Evolutionary conservation across 2,329 filamentous ascomycete species (phyloP), one percentile per base, ranked within the genome.

Genomic region (Beauveria sp.): DNA sequence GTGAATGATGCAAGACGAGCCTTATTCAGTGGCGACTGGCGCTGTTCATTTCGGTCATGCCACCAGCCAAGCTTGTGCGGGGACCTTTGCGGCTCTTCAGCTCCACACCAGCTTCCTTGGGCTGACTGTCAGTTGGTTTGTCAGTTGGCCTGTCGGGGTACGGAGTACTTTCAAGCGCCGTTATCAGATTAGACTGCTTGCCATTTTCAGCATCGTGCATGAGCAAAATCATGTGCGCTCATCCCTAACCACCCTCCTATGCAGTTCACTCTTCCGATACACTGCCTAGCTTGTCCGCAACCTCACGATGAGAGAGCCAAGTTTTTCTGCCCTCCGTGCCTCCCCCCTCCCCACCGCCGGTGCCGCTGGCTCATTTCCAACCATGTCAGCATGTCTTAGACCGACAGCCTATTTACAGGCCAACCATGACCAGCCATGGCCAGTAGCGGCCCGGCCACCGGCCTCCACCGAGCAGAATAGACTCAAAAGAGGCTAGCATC

Each of bases 331-430:
- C 30, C 30, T 34, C 22, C 22, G 22, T 22, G 22, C 22, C 22
- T 22, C 5, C 12, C 3, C 30, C 34, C 22, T 22, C 42, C 40
- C 43, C 28, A 38, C 43, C 54, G 26, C 43, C 28, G 40, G 28
- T 34, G 38, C 54, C 56, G 30, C 45, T 20, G 46, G 46, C 46
- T 58, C 38, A 58, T 58, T 50, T 58, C 56, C 56, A 58, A 30
- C 55, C 26, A 58, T 58, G 55, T 58, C 55, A 12, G 30, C 30
- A 16, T 38, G 34, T 38, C 34, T 38, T 38, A 38, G 14, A 38
- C 34, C 14, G 34, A 38, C 12, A 38, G 34, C 34, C 34, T 16
- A 38, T 38, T 50, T 50, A 58, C 30, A 42, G 47, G 47, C 47
- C 54, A 57, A n/a, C 43, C 24, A 52, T 43, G 30, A n/a, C 45